Percentiles rank a stretch among this genome's conserved stretches.
Conservation (phyloP, 2,329 filamentous ascomycete species). For the Neonectria sp. region DNA sequence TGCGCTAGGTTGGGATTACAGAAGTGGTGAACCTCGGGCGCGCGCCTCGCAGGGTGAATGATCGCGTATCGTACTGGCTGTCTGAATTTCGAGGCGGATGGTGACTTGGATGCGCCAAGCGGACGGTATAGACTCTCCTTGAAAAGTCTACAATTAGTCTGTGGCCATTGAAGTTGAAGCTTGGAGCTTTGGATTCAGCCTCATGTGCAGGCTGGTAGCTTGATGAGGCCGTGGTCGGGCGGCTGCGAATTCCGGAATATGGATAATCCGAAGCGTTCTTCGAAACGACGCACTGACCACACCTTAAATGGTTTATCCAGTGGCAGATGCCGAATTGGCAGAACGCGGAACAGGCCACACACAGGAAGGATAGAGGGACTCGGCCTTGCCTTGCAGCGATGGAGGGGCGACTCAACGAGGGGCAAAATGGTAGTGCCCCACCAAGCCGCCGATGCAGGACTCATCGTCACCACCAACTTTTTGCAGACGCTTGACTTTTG, state of each 20-base stretch:
- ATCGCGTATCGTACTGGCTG: not conserved
- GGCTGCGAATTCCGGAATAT: slow-evolving; percentile 17
- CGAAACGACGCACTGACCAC: slow-evolving; percentile 50
- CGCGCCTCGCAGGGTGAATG: not conserved
- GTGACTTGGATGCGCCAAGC: not conserved
- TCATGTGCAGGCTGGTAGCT: slow-evolving; percentile 11
- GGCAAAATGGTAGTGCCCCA: slow-evolving; percentile 48
- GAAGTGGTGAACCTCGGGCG: slow-evolving; percentile 13
- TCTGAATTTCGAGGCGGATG: not conserved
- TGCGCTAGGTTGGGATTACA: slow-evolving; percentile 8
- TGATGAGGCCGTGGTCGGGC: slow-evolving; percentile 19
- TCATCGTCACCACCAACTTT: slow-evolving; percentile 46
- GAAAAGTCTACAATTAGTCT: slow-evolving; percentile 1
- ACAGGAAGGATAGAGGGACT: slow-evolving; percentile 23
- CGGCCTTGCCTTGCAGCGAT: slow-evolving; percentile 25
- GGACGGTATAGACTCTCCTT: not conserved
- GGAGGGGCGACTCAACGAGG: slow-evolving; percentile 43
- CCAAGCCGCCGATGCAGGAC: slow-evolving; percentile 49
- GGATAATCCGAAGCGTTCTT: slow-evolving; percentile 42
- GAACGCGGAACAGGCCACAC: slow-evolving; percentile 16
- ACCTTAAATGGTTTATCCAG: slow-evolving; percentile 50
- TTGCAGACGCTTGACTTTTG: slow-evolving; percentile 38
- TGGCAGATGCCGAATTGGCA: slow-evolving; percentile 37
- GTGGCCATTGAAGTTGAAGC: slow-evolving; percentile 15
- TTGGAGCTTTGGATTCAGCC: slow-evolving; percentile 11